These are phyloP conservation scores for Mycena haematopus DNA, from an alignment of 768 basidiomycete genomes.

Conservation along the genomic window DNA sequence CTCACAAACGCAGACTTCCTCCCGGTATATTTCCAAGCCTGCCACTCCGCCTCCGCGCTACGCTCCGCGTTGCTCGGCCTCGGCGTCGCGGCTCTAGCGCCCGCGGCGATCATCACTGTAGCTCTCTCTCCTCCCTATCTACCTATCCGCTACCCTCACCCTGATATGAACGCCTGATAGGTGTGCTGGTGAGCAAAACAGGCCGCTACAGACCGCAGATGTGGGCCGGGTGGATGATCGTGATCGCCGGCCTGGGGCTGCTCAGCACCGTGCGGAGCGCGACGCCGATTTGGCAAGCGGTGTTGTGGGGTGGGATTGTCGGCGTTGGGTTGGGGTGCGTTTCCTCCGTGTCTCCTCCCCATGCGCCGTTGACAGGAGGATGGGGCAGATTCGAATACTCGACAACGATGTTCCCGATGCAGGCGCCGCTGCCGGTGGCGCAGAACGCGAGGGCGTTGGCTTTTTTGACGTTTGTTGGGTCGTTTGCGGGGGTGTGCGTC, in stretches of 20 bases:
- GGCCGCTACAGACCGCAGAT: slow-evolving; percentile 43
- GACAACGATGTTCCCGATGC: slow-evolving; percentile 28
- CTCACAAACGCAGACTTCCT: slow-evolving; percentile 42
- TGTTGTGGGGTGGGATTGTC: slow-evolving; percentile 3
- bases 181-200: slow-evolving; percentile 41
- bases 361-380: background rate
- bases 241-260: slow-evolving; percentile 42
- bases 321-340: slow-evolving; percentile 16
- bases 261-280: slow-evolving; percentile 37
- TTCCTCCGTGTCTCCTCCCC: background rate
- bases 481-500: slow-evolving; percentile 21
- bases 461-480: slow-evolving; percentile 37
- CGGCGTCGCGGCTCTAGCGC: slow-evolving; percentile 42
- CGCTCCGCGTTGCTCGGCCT: slow-evolving; percentile 42
- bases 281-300: slow-evolving; percentile 35
- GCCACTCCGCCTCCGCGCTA: slow-evolving; percentile 42
- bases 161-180: too few species aligned
- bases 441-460: slow-evolving; percentile 46
- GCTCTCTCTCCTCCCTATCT: too few species aligned
- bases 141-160: too few species aligned
- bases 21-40: slow-evolving; percentile 37
- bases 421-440: slow-evolving; percentile 26
- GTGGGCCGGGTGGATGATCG: slow-evolving; percentile 39
- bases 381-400: slow-evolving; percentile 9
- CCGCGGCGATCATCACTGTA: slow-evolving; percentile 47